A percentile compares a stretch with the other conserved stretches of the same genome.
Conservation (phyloP, 2,329 filamentous ascomycete species). For the Verticillium nonalfalfae region DNA sequence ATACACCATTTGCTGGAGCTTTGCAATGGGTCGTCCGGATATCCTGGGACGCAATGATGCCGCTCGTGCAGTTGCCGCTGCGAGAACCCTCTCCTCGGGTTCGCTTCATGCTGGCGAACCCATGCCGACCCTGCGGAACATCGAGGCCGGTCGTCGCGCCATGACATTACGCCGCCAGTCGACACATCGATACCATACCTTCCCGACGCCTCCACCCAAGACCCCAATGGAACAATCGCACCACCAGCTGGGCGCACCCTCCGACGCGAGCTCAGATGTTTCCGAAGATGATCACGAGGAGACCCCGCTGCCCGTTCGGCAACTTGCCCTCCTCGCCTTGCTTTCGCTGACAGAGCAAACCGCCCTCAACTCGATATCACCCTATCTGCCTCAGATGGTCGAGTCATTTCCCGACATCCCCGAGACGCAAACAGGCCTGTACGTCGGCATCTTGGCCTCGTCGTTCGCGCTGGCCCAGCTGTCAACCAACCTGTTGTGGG, state of each 20-base stretch:
- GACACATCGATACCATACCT: constrained; percentile 69
- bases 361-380: constrained; percentile 90
- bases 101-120: constrained; percentile 48
- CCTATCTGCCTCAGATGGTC: constrained; percentile 92
- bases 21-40: neutral
- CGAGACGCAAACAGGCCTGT: constrained; percentile 66
- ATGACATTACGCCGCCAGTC: constrained; percentile 28
- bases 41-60: neutral
- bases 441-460: constrained; percentile 85
- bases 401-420: constrained; percentile 77
- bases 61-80: constrained; percentile 3
- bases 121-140: constrained; percentile 28
- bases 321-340: constrained; percentile 78
- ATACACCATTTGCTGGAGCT: neutral
- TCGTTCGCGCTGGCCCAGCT: constrained; percentile 91
- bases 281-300: constrained; percentile 37
- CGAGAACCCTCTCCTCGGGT: constrained; percentile 26
- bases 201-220: constrained; percentile 68
- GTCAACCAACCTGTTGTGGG: constrained; percentile 87
- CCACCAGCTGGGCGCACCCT: constrained; percentile 17
- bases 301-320: constrained; percentile 74
- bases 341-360: constrained; percentile 93
- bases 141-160: constrained; percentile 12
- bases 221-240: constrained; percentile 51
- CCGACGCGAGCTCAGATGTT: constrained; percentile 16